phyloP scores from a whole-genome alignment of 2,329 filamentous ascomycete species.

The Cryphonectria radicalis region DNA sequence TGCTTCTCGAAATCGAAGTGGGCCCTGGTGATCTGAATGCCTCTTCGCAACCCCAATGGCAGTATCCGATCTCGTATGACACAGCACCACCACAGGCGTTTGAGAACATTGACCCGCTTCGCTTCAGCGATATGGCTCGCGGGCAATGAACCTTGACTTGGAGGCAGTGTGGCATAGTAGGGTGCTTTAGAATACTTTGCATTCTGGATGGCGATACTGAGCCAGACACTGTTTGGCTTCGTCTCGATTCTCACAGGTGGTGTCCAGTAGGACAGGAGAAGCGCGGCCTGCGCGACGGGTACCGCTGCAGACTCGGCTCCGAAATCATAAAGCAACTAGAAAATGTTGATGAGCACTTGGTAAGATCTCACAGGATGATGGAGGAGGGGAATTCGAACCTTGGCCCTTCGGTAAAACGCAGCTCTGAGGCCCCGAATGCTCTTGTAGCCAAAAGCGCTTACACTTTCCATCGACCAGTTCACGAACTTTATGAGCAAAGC shows the following conservation, averaged over 20 bases:
- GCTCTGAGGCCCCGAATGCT: conserved; percentile 49
- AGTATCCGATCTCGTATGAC: conserved; percentile 54
- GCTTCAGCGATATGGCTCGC: conserved; percentile 18
- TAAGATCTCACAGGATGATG: neutral
- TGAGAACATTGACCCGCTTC: conserved; percentile 35
- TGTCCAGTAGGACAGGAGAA: conserved; percentile 47
- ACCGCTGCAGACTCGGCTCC: conserved; percentile 46
- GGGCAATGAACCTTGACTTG: conserved; percentile 38
- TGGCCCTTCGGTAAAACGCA: conserved; percentile 47
- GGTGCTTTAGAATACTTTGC: conserved; percentile 51
- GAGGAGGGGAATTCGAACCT: conserved; percentile 35
- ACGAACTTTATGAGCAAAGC: neutral
- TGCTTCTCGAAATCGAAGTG: conserved; percentile 46
- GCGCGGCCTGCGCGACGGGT: conserved; percentile 43
- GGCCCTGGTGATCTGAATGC: conserved; percentile 49
- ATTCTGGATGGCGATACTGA: conserved; percentile 53
- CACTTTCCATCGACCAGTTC: conserved; percentile 16
- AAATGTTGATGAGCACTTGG: neutral
- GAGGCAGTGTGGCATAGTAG: conserved; percentile 40
- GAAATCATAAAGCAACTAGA: conserved; percentile 46
- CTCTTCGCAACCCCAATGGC: conserved; percentile 50
- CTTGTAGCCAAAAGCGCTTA: conserved; percentile 43
- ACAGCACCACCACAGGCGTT: conserved; percentile 58
- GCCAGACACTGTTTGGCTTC: conserved; percentile 40
- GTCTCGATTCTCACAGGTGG: conserved; percentile 45